Percentiles rank a stretch among this genome's conserved stretches.
Evolutionary conservation across 257 asterid genomes (phyloP).

Genomic region (Verbascum thapsus): DNA sequence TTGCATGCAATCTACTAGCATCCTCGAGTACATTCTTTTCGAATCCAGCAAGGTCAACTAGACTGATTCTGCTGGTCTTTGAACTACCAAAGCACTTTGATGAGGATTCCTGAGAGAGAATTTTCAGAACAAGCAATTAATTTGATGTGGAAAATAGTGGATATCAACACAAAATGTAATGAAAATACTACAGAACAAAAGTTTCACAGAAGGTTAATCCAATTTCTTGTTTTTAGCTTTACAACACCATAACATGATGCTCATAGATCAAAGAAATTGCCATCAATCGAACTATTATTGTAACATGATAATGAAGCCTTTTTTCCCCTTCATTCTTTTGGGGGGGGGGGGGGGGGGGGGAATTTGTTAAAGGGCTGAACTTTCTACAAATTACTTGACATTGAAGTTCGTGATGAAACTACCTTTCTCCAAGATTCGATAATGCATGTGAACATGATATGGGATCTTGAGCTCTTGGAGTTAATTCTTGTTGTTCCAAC

Average conservation of each 20-base stretch:
- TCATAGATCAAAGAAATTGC: background rate
- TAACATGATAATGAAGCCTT: background rate
- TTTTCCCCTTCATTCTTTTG: background rate
- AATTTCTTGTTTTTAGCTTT: background rate
- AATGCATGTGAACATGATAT: slow-evolving; percentile 78
- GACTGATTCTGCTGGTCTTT: slow-evolving; percentile 83
- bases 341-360: background rate
- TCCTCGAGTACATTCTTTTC: slow-evolving; percentile 70
- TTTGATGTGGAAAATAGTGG: background rate
- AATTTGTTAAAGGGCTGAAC: background rate
- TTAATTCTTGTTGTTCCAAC: slow-evolving; percentile 84
- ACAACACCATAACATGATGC: slow-evolving; percentile 3
- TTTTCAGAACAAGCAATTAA: background rate
- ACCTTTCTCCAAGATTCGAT: slow-evolving; percentile 99
- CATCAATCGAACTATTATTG: background rate
- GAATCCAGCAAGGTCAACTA: slow-evolving; percentile 91
- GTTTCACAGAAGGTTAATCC: background rate
- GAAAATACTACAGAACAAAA: background rate
- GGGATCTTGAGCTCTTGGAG: slow-evolving; percentile 98
- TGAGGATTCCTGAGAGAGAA: slow-evolving; percentile 68
- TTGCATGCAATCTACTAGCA: slow-evolving; percentile 64
- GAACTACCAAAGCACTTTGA: slow-evolving; percentile 93
- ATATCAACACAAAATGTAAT: slow-evolving; percentile 9
- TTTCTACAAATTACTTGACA: background rate
- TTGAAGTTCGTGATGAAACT: slow-evolving; percentile 11